These are phyloP conservation scores for Ceratocystis diversiconidia DNA, from an alignment of 2,329 filamentous ascomycete species.

Conservation along the genomic window DNA sequence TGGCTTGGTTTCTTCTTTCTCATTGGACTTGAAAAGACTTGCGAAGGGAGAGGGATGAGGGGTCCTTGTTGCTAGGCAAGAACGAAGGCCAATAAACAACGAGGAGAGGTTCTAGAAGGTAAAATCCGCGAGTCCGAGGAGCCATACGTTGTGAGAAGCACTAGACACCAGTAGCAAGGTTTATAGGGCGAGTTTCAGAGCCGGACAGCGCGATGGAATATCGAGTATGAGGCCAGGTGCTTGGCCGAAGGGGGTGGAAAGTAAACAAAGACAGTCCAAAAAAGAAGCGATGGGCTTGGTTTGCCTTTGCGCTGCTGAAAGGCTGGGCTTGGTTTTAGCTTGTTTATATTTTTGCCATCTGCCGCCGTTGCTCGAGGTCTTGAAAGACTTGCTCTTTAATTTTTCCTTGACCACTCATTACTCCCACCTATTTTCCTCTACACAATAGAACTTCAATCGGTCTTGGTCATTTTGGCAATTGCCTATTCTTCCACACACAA, in stretches of 20 bases:
- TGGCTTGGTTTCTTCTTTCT: not conserved
- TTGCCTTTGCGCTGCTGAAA: not conserved
- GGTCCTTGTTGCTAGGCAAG: not conserved
- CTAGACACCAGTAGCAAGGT: not conserved
- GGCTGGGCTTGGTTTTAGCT: not conserved
- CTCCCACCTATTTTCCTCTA: not conserved
- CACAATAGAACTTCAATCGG: too few species aligned
- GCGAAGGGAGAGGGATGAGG: not conserved
- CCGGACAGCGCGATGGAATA: not conserved
- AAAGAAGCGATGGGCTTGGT: not conserved
- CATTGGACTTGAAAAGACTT: not conserved
- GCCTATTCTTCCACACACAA: not conserved
- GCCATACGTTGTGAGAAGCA: too few species aligned
- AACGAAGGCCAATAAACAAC: too few species aligned
- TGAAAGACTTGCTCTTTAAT: not conserved
- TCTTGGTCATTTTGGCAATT: not conserved
- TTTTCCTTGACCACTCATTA: not conserved
- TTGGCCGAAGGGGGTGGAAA: not conserved
- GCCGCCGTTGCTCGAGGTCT: not conserved
- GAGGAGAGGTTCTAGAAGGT: too few species aligned
- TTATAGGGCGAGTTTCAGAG: not conserved
- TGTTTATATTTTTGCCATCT: not conserved
- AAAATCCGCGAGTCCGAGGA: too few species aligned
- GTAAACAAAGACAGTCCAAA: conserved; percentile 10
- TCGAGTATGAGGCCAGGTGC: not conserved